phyloP scores from a whole-genome alignment of 2,329 filamentous ascomycete genomes.

The Trichoderma pleuroti region DNA sequence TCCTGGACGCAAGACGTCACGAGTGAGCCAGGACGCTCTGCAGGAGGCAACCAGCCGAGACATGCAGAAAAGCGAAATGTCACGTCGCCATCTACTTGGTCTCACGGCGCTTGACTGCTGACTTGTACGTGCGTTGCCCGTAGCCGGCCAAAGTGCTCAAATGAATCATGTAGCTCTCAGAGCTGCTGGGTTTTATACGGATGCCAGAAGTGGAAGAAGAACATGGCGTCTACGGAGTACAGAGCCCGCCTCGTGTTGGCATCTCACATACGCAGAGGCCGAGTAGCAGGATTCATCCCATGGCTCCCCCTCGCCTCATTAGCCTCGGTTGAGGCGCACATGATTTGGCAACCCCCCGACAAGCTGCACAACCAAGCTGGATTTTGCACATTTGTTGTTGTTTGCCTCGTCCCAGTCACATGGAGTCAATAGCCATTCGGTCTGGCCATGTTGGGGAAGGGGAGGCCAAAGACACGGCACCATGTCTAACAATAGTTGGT shows the following conservation, averaged over 20 bases:
- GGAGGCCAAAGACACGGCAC: neutral
- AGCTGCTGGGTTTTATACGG: neutral
- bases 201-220: neutral
- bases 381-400: neutral
- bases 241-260: neutral
- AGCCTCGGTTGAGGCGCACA: neutral
- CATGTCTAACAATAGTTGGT: neutral
- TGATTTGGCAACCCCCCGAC: neutral
- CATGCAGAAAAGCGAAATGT: neutral
- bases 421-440: neutral
- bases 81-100: neutral
- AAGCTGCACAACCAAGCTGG: neutral
- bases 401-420: neutral
- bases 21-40: neutral
- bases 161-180: neutral
- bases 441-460: neutral
- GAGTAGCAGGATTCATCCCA: neutral
- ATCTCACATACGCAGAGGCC: neutral
- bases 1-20: neutral
- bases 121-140: neutral
- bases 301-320: neutral
- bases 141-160: neutral
- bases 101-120: neutral
- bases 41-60: conserved; percentile 2
- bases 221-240: neutral